Evolutionary conservation across 1,139 yeast genomes (phyloP), one percentile per base, ranked within the genome.

Genomic region (Citeromyces siamensis): DNA sequence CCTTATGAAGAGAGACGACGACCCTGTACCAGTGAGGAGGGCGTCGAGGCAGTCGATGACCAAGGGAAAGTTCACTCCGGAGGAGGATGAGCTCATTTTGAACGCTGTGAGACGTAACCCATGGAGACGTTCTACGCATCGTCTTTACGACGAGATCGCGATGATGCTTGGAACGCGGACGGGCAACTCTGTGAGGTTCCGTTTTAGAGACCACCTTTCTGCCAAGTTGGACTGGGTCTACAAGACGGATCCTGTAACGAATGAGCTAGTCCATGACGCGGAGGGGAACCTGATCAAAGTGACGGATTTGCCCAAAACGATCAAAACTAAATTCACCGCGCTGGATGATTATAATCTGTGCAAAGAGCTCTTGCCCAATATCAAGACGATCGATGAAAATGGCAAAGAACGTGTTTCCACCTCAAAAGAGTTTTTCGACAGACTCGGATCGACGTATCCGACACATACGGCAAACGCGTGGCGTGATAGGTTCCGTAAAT

Each of bases 401-500:
- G 31, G 31, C 8, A 26, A 26, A 9, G 31, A 26, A 12, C 16
- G 31, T 9, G 31, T 26, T 12, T 13, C 36, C 13, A 34, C 36
- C 7, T 17, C 31, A 1, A 21, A 22, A 34, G 36, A 34, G 6
- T 34, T 26, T 13, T 34, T 26, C 32, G 62, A 64, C 26, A 54
- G 56, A 16, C 53, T 69, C 46, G 65, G 68, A 38, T 59, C 62
- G 39, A 55, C 54, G 34, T 55, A 59, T 36, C 68, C 74, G 12
- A 55, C 64, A 21, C 86, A 79, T 51, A 60, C 80, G 4, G 65
- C 66, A 38, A 68, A 71, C 47, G 77, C 86, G 19, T 81, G 88
- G 88, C 72, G 90, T 52, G 90, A 80, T 51, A 65, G 90, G 42
- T 80, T 71, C 52, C 61, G 88, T 45, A 80, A 79, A 53, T 78